Evolutionary conservation across 164 flowering plant species (phyloP).

Genomic region (Sextonia rubra): DNA sequence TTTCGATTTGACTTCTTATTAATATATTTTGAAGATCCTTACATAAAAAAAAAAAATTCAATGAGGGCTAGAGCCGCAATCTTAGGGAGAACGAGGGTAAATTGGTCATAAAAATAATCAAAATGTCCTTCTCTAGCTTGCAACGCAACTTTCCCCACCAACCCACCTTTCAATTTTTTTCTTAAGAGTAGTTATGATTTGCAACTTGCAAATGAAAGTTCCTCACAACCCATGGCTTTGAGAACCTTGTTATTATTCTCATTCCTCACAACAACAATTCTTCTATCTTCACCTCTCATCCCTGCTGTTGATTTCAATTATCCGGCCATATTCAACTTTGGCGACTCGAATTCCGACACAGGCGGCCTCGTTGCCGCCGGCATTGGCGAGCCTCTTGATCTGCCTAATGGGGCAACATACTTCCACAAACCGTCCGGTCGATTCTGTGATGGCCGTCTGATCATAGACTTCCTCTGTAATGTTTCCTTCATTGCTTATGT

Average conservation of each 20-base stretch:
- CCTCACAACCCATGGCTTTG: neutral
- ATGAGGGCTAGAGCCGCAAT: neutral
- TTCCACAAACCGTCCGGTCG: slow-evolving; percentile 53
- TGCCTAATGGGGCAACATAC: slow-evolving; percentile 51
- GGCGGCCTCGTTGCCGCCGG: slow-evolving; percentile 45
- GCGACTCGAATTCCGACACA: slow-evolving; percentile 75
- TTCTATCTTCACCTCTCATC: neutral
- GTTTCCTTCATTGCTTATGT: neutral
- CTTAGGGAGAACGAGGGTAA: neutral
- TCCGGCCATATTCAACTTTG: slow-evolving; percentile 60
- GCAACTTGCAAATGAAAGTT: neutral
- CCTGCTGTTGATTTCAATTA: neutral
- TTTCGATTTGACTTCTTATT: too few relatives aligned
- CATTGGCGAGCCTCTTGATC: slow-evolving; percentile 32
- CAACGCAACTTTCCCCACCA: neutral
- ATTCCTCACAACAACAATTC: neutral
- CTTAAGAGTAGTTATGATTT: neutral
- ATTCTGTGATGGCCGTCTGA: slow-evolving; percentile 72
- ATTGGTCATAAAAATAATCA: neutral
- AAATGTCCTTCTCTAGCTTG: neutral
- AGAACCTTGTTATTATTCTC: neutral
- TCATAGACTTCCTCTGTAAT: slow-evolving; percentile 58
- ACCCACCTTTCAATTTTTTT: neutral
- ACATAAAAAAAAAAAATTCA: too few relatives aligned
- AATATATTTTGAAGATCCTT: too few relatives aligned